Percentiles rank a stretch among this genome's conserved stretches.
phyloP scores from a whole-genome alignment of 106 monocot species.

The Dioscorea dumetorum region DNA sequence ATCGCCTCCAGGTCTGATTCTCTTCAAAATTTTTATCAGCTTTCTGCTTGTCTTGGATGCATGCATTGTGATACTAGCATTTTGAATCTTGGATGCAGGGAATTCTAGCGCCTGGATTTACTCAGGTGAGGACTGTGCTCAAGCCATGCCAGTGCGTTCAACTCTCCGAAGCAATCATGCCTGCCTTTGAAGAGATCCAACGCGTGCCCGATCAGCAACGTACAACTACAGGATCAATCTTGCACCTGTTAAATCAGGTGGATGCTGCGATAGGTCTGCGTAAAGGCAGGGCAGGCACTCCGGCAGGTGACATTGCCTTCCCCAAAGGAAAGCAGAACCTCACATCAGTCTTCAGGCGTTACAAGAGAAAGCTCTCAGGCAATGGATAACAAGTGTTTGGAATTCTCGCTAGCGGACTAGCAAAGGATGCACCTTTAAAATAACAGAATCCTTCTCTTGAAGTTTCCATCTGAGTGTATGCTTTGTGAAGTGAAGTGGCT shows the following conservation, averaged over 20 bases:
- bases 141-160: conserved; percentile 48
- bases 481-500: too few species aligned
- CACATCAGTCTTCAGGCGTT: conserved; percentile 80
- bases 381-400: conserved; percentile 7
- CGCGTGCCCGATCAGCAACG: conserved; percentile 2
- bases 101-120: conserved; percentile 74
- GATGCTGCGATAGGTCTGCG: conserved; percentile 64
- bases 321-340: conserved; percentile 96
- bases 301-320: conserved; percentile 94
- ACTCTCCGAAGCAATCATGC: conserved; percentile 9
- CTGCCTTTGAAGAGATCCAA: conserved; percentile 1
- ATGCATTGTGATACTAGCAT: too few species aligned
- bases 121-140: conserved; percentile 32
- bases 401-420: too few species aligned
- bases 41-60: too few species aligned
- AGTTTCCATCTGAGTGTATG: too few species aligned
- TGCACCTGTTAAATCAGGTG: conserved; percentile 79
- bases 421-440: too few species aligned
- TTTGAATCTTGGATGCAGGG: conserved; percentile 33
- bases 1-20: conserved; percentile 85
- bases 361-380: conserved; percentile 59
- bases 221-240: conserved; percentile 42
- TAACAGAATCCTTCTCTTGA: too few species aligned
- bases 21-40: too few species aligned
- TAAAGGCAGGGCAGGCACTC: conserved; percentile 81